These are phyloP conservation scores for Hydrangea macrophylla DNA, from an alignment of 148 eudicot species.

Conservation along the genomic window DNA sequence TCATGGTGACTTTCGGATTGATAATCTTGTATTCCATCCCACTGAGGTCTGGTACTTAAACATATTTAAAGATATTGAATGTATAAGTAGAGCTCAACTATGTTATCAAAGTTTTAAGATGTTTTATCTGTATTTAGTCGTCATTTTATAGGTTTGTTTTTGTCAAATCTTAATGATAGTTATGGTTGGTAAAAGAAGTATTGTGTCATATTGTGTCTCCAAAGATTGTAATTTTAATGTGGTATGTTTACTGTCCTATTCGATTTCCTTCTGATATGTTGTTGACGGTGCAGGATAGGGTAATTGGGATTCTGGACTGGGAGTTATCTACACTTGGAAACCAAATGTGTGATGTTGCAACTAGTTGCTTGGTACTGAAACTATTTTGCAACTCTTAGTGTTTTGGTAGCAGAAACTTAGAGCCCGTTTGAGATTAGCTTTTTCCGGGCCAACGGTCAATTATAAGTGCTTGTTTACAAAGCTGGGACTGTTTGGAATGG, in stretches of 20 bases:
- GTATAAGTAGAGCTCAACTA: background rate
- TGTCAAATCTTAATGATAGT: background rate
- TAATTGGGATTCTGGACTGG: conserved; percentile 97
- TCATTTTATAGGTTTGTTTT: background rate
- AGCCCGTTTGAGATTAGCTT: too few species aligned
- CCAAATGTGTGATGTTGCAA: conserved; percentile 98
- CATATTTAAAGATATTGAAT: background rate
- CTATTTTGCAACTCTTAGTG: background rate
- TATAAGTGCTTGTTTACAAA: too few species aligned
- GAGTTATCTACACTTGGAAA: conserved; percentile 95
- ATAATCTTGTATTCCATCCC: conserved; percentile 95
- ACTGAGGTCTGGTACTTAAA: conserved; percentile 52
- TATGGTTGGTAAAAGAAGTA: background rate
- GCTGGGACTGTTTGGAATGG: too few species aligned
- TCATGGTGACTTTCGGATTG: conserved; percentile 97
- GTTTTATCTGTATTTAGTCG: background rate
- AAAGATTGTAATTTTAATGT: background rate
- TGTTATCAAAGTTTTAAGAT: background rate
- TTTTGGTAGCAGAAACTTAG: too few species aligned
- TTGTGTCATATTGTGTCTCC: background rate
- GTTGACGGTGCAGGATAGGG: conserved; percentile 70
- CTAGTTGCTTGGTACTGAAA: conserved; percentile 77
- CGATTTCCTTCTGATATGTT: background rate
- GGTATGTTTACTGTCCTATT: background rate
- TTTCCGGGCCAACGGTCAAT: too few species aligned